These are phyloP conservation scores for Exophiala oligosperma DNA, from an alignment of 2,329 filamentous ascomycete genomes.

Conservation along the genomic window DNA sequence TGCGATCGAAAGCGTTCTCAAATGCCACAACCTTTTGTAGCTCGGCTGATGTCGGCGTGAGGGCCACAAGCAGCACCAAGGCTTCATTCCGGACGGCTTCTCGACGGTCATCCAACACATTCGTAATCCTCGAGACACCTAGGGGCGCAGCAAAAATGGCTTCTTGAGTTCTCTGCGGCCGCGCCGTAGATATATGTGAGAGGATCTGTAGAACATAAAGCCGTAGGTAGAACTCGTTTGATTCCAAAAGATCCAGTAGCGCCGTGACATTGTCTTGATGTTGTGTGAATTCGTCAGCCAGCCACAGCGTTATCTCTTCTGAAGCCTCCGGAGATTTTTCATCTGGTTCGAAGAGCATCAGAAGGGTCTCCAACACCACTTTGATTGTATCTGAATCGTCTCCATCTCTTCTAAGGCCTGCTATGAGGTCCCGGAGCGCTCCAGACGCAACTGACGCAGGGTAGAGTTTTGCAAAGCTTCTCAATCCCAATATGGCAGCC, in stretches of 20 bases:
- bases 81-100: constrained; percentile 87
- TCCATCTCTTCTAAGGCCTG: constrained; percentile 78
- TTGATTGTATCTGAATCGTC: constrained; percentile 97
- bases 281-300: constrained; percentile 97
- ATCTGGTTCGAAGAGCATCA: constrained; percentile 83
- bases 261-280: constrained; percentile 94
- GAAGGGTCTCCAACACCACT: constrained; percentile 87
- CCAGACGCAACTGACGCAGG: constrained; percentile 94
- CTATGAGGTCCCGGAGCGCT: constrained; percentile 84
- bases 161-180: constrained; percentile 90
- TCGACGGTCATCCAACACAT: constrained; percentile 76
- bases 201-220: constrained; percentile 90
- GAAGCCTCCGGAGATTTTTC: constrained; percentile 63
- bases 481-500: constrained; percentile 85
- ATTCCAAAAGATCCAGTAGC: constrained; percentile 84
- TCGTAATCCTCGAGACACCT: constrained; percentile 83
- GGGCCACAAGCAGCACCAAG: constrained; percentile 79
- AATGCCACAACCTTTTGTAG: constrained; percentile 95
- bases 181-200: constrained; percentile 77
- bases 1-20: constrained; percentile 85
- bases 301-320: constrained; percentile 92
- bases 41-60: constrained; percentile 83
- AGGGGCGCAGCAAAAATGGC: constrained; percentile 87
- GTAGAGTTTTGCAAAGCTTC: constrained; percentile 95
- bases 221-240: constrained; percentile 83